Base-by-base conservation (phyloP, 1,284 basidiomycete genomes). In the Melanopsichium pennsylvanicum region DNA sequence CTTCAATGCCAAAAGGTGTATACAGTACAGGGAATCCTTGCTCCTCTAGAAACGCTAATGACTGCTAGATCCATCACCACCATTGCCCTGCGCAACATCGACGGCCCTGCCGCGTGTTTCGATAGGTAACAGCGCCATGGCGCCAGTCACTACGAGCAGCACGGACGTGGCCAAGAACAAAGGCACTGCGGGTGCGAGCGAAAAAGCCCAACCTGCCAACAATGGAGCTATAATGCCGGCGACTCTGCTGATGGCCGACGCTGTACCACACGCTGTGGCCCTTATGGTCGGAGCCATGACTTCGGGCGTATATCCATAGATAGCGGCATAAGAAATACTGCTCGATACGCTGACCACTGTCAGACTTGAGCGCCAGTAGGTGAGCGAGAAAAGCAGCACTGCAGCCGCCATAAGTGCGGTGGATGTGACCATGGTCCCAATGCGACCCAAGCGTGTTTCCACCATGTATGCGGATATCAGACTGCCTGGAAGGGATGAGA, bases 401-500 rank as follows among this genome's bases (percentile, higher is more conserved):
- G 68, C 44, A 13, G 54, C 41, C 10, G 66, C 57, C 54, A 76
- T 77, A 15, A 60, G 26, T 8, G 47, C 50, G 5, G 72, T 69
- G n/a, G 72, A 67, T 31, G 56, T 44, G 13, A 73, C 62, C 49
- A 98, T 85, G 0, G 92, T 68, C 82, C 88, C 82, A 7, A 84
- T 86, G 27, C 92, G 85, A 0, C 94, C 94, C 2, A 95, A 83
- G 0, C 83, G 81, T 0, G 88, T 85, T 76, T 95, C 91, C 39
- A 97, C 89, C 80, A 96, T 86, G 81, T 87, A 95, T 8, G 95
- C 93, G 16, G 93, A 94, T 13, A 96, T 84, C 89, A 95, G 71
- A 50, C 61, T 72, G 15, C 70, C 59, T 26, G 71, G 76, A 4
- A 79, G 40, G 11, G 70, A 67, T 15, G 74, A 74, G 47, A 75